phyloP scores from a whole-genome alignment of 2,329 filamentous ascomycete species.

The Pseudogymnoascus sp. region DNA sequence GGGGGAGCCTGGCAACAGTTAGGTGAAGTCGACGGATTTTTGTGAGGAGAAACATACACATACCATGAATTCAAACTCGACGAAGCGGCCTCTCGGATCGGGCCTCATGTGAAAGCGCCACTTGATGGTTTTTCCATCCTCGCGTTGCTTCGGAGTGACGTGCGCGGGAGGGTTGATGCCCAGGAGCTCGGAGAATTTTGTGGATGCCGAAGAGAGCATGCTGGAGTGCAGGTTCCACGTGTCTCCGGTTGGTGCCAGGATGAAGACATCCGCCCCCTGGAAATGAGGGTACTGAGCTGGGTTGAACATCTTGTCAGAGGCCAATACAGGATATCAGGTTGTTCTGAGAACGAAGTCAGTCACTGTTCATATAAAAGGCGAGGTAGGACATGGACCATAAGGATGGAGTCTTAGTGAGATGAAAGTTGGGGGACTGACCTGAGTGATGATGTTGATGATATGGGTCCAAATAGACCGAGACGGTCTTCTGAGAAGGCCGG shows the following conservation, averaged over 20 bases:
- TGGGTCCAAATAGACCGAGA: neutral
- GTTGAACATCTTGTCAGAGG: neutral
- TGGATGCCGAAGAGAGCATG: conserved; percentile 18
- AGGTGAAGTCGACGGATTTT: neutral
- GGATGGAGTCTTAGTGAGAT: neutral
- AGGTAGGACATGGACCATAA: neutral
- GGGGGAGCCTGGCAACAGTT: conserved; percentile 8
- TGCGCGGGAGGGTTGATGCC: conserved; percentile 4
- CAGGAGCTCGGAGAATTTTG: conserved; percentile 15
- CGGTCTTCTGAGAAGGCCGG: neutral
- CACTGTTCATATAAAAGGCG: neutral
- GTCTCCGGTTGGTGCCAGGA: conserved; percentile 20
- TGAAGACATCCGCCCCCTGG: conserved; percentile 22
- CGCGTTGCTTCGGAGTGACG: conserved; percentile 15
- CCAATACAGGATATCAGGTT: neutral
- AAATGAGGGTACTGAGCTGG: conserved; percentile 15
- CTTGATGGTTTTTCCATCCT: conserved; percentile 15
- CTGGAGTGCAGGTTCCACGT: conserved; percentile 23
- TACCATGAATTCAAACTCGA: conserved; percentile 20
- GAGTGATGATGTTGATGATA: neutral
- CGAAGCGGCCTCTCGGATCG: conserved; percentile 18
- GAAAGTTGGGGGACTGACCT: neutral
- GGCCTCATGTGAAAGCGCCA: conserved; percentile 22
- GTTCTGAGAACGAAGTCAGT: neutral
- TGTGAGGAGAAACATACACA: conserved; percentile 20